Percentiles rank a stretch among this genome's conserved stretches.
Conservation (phyloP, 2,329 filamentous ascomycete species). For the Mollisiaceae sp. region DNA sequence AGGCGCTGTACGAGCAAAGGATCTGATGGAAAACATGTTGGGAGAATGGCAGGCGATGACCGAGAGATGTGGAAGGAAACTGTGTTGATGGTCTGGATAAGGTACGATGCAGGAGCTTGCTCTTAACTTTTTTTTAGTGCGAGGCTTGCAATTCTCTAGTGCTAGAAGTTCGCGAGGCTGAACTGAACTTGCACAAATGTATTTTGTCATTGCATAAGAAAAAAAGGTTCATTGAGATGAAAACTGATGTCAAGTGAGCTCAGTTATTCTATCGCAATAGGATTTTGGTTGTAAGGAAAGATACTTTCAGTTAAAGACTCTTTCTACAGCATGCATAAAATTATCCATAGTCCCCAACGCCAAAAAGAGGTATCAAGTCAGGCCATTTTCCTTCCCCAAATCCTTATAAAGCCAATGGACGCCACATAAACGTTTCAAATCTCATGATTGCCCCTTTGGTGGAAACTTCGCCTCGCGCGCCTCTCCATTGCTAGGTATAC, state of each 20-base stretch:
- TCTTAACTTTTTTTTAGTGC: conserved; percentile 9
- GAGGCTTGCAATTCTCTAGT: conserved; percentile 8
- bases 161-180: neutral
- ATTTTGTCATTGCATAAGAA: neutral
- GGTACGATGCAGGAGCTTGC: neutral
- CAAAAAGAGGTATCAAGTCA: conserved; percentile 7
- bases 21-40: conserved; percentile 72
- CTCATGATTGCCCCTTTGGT: conserved; percentile 58
- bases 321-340: neutral
- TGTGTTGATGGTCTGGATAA: conserved; percentile 15
- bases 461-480: conserved; percentile 79
- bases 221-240: neutral
- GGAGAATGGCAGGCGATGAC: conserved; percentile 19
- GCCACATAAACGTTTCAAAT: neutral
- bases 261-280: neutral
- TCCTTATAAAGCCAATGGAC: neutral
- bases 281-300: neutral
- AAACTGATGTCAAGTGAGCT: conserved; percentile 5
- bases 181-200: neutral
- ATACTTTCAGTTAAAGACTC: neutral
- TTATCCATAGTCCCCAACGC: neutral
- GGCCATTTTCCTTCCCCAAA: conserved; percentile 1
- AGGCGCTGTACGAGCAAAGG: conserved; percentile 69
- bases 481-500: conserved; percentile 68
- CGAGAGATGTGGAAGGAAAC: conserved; percentile 24